A percentile compares a stretch with the other conserved stretches of the same genome.
These are phyloP conservation scores for Scenedesmus sp. DNA, from an alignment of 163 green algal species.

Conservation along the genomic window DNA sequence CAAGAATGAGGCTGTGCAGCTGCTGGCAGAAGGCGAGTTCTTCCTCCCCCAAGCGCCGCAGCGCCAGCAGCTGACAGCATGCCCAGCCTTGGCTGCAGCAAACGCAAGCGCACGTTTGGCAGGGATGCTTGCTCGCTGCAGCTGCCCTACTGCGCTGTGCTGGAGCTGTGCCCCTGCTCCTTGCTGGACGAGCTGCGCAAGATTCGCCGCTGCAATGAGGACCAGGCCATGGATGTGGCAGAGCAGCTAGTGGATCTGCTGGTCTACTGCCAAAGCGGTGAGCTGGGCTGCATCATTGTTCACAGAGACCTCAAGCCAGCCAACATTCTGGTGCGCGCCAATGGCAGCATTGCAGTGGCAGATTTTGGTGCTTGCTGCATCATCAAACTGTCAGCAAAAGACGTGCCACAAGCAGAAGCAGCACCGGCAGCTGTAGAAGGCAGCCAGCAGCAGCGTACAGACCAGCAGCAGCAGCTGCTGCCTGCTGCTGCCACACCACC, in stretches of 20 bases:
- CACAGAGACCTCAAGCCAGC: no score
- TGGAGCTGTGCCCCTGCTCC: not conserved
- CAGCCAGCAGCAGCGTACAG: not conserved
- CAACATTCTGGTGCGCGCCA: not conserved
- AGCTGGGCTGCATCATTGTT: no score
- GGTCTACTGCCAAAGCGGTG: no score
- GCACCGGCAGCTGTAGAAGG: not conserved
- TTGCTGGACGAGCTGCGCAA: not conserved
- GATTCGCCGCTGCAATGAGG: not conserved
- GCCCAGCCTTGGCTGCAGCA: no score
- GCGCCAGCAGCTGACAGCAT: no score
- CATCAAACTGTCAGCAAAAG: not conserved
- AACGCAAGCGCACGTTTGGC: no score
- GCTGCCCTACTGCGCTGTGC: not conserved
- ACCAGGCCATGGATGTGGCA: not conserved
- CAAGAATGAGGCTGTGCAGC: not conserved
- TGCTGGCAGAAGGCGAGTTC: not conserved
- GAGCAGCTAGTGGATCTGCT: no score
- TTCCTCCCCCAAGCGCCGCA: not conserved
- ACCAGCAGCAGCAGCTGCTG: not conserved
- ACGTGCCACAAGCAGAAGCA: not conserved
- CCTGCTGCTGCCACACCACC: no score
- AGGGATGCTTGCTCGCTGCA: no score
- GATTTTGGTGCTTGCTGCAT: not conserved
- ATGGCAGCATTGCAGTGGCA: not conserved